Base-by-base conservation (phyloP, 2,329 filamentous ascomycete genomes). In the Elsinoe necatrix region DNA sequence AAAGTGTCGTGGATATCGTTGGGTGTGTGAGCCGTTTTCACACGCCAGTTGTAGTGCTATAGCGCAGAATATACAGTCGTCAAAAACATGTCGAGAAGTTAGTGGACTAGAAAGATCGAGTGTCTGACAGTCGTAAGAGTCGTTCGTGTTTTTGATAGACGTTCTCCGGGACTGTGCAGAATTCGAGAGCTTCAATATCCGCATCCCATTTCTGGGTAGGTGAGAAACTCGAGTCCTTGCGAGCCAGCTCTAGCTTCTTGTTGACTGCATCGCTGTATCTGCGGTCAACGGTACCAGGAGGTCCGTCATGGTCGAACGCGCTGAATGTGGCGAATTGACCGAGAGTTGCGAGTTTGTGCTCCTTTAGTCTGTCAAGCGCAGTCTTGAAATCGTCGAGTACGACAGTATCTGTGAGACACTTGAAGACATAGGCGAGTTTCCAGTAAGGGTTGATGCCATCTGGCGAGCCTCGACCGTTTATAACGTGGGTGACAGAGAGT, bases 381-480 rank as follows among this genome's bases (percentile, higher is more conserved):
- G 81, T 83, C 64, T 85, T 85, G 75, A 86, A 86, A 63, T 86
- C 83, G 63, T 86, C 83, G 9, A 86, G 76, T 54, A 86, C 77
- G 54, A 86, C 80, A 0, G 78, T 81, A 64, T 86, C 83, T 18
- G 82, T 84, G 47, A 85, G 74, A 59, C 83, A 85, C 68, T 85
- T 85, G 74, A 84, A 84, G 20, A 84, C 77, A 45, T 83, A 80
- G 0, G 78, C 76, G 9, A 83, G 65, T 74, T 80, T 83, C 82
- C 82, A 85, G 66, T 83, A 85, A 0, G 82, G 82, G 63, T 85
- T 82, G 62, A 85, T 79, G n/a, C 80, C 80, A 6, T 78, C 78
- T 1, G 68, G 58, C 7, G 54, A 42, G 27, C 54, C 56, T 29
- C 55, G 55, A 16, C 60, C 61, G 21, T 60, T 54, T 21, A 70